These are phyloP conservation scores for Neurospora hispaniola DNA, from an alignment of 495 filamentous ascomycete species.

Conservation along the genomic window DNA sequence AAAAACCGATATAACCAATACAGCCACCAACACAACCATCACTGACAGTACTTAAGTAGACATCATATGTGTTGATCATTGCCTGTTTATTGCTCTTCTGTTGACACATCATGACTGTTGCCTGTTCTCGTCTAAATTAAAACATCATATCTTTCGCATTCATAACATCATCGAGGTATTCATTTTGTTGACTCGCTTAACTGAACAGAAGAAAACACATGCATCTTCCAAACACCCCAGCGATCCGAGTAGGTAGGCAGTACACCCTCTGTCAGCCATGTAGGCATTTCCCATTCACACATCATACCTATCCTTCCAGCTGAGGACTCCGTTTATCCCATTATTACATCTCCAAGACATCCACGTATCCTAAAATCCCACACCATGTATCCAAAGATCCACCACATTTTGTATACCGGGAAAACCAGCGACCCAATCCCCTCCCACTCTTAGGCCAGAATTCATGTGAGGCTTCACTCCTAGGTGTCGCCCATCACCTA, in stretches of 20 bases:
- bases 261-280: neutral
- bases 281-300: neutral
- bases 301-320: neutral
- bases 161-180: no score
- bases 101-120: no score
- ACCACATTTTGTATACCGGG: neutral
- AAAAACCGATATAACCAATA: neutral
- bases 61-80: neutral
- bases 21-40: neutral
- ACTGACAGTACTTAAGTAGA: neutral
- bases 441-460: neutral
- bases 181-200: neutral
- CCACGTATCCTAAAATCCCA: neutral
- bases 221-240: neutral
- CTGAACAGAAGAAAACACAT: neutral
- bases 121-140: no score
- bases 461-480: neutral
- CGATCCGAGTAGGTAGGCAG: neutral
- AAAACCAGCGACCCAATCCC: neutral
- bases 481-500: neutral
- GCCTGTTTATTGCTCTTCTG: neutral
- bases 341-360: neutral
- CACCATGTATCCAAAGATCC: neutral
- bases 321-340: neutral
- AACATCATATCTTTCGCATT: no score